Evolutionary conservation across 2,329 filamentous ascomycete species (phyloP).

Genomic region (Ascochyta viciae-villosae): DNA sequence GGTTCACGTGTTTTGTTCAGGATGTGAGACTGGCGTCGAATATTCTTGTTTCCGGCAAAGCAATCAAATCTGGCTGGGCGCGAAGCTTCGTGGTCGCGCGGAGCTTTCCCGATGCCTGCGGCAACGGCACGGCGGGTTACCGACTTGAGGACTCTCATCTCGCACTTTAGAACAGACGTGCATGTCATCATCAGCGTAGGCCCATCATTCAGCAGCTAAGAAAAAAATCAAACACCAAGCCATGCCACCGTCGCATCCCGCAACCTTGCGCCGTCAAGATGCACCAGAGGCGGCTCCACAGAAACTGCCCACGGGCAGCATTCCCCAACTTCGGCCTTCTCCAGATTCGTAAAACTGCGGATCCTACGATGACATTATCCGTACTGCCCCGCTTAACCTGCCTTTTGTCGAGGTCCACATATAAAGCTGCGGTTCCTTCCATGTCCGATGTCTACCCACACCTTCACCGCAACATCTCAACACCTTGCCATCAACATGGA

Average conservation of each 20-base stretch:
- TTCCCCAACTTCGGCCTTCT: slow-evolving; percentile 5
- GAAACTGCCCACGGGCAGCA: slow-evolving; percentile 4
- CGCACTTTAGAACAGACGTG: neutral
- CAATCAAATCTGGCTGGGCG: neutral
- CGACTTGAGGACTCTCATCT: neutral
- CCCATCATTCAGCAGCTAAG: neutral
- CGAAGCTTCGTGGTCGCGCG: slow-evolving; percentile 8
- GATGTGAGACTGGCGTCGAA: neutral
- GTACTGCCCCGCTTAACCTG: slow-evolving; percentile 3
- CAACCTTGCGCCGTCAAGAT: neutral
- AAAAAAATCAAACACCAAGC: neutral
- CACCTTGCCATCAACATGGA: slow-evolving; percentile 24
- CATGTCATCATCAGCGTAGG: too few species aligned
- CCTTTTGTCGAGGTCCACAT: slow-evolving; percentile 1
- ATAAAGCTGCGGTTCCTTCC: slow-evolving; percentile 3
- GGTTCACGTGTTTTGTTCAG: neutral
- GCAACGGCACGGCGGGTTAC: slow-evolving; percentile 7
- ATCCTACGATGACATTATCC: slow-evolving; percentile 10
- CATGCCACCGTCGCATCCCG: neutral
- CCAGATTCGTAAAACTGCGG: slow-evolving; percentile 5
- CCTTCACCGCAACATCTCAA: neutral
- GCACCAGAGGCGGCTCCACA: slow-evolving; percentile 2
- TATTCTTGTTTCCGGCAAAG: neutral
- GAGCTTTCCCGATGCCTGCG: slow-evolving; percentile 8
- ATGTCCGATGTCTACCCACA: neutral